These are phyloP conservation scores for Pythium folliculosum DNA, from an alignment of 352 stramenopile genomes.

Conservation along the genomic window DNA sequence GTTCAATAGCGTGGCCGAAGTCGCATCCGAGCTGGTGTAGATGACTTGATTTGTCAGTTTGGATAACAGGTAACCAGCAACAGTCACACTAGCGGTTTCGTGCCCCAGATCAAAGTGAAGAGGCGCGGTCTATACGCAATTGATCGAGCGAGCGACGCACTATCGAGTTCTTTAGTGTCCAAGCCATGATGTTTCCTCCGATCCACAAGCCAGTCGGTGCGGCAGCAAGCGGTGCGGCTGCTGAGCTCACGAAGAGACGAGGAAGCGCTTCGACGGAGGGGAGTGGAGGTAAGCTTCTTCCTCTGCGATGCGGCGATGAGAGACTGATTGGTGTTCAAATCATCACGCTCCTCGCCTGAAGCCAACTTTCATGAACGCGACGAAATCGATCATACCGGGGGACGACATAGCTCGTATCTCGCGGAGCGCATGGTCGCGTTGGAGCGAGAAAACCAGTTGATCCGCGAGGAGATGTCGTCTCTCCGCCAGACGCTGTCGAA, in stretches of 20 bases:
- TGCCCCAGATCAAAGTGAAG: not conserved
- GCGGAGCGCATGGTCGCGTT: constrained; percentile 46
- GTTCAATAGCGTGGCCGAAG: not conserved
- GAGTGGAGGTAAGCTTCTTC: not conserved
- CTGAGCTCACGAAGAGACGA: constrained; percentile 13
- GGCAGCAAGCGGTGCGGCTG: constrained; percentile 6
- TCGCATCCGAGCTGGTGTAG: not conserved
- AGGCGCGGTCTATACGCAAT: constrained; percentile 1
- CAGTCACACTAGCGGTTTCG: constrained; percentile 5
- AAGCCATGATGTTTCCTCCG: constrained; percentile 44
- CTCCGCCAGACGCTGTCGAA: constrained; percentile 54
- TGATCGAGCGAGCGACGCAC: not conserved
- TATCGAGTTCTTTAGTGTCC: not conserved
- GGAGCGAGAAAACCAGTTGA: constrained; percentile 60
- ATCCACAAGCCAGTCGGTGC: constrained; percentile 41
- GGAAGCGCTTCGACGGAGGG: not conserved
- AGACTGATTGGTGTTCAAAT: no score
- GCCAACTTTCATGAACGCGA: constrained; percentile 2
- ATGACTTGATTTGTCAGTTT: not conserved
- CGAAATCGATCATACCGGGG: not conserved
- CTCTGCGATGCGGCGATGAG: no score
- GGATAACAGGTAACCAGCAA: not conserved
- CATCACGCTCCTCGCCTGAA: not conserved
- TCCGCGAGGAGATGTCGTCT: constrained; percentile 57
- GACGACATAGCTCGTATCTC: not conserved